Base-by-base conservation (phyloP, 805 yeast genomes). In the Metschnikowia sp. region DNA sequence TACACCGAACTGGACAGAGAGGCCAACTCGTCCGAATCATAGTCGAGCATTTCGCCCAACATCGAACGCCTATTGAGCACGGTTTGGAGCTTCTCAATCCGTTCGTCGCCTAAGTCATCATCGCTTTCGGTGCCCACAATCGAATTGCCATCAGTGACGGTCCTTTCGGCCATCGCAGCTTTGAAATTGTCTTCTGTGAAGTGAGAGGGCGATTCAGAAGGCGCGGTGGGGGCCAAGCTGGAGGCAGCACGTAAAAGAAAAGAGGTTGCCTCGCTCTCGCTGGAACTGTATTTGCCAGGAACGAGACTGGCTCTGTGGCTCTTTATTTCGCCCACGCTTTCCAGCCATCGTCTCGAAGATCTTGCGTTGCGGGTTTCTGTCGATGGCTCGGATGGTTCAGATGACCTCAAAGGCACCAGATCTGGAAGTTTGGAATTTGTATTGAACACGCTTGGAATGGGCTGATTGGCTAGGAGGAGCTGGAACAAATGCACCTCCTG, bases 11-110 rank as follows among this genome's bases (percentile, higher is more conserved):
- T 40, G n/a, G 44, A n/a, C 42, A 22, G 32, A 6, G 49, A 46
- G 22, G 39, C 51, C 15, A 55, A 58, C 15, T 53, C 55, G 31
- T 63, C 67, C 8, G 75, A 70, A n/a, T 62, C 64, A 52, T 72
- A 70, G 44, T 71, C 76, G 46, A 72, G 60, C 77, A 72, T 71
- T 10, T 72, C 76, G 31, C 75, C 74, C 51, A 72, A 58, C 56
- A 72, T 65, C 10, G 75, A 70, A 45, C 69, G 64, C 44, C 77
- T 63, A 47, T 72, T 68, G 42, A 54, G 48, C 48, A 60, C 36
- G 51, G 54, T 40, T 50, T 58, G 52, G 51, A 72, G 64, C 42
- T 59, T 63, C 42, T 61, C 64, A 10, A 58, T 57, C 13, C 39
- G 40, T 33, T 42, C 49, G 43, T 53, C 55, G n/a, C 46, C 36